Conservation (phyloP, 2,329 filamentous ascomycete genomes). For the Cylindrodendrum hubeiense region DNA sequence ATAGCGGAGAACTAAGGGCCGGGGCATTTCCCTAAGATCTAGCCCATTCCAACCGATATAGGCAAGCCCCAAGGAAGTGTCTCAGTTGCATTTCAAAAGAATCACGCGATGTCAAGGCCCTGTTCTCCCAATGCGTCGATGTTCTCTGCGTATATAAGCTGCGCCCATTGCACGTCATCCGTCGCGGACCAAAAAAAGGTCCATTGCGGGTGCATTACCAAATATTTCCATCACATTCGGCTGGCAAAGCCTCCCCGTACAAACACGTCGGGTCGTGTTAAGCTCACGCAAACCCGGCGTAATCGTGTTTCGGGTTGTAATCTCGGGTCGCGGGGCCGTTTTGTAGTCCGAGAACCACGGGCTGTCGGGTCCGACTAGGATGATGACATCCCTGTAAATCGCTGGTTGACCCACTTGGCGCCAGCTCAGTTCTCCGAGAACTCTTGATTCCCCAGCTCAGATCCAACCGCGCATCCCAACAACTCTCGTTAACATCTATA, state of each 20-base stretch:
- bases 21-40: too few species aligned
- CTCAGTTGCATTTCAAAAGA: background rate
- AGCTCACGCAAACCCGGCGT: background rate
- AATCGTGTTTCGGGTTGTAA: constrained; percentile 13
- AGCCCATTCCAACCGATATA: too few species aligned
- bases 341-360: constrained; percentile 13
- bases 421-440: constrained; percentile 13
- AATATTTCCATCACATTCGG: background rate
- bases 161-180: background rate
- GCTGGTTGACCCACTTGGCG: background rate
- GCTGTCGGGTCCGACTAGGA: background rate
- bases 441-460: constrained; percentile 8
- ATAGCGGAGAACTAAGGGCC: too few species aligned
- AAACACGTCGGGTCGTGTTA: background rate
- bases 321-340: constrained; percentile 22
- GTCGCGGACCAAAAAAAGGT: too few species aligned
- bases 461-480: constrained; percentile 1
- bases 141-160: background rate
- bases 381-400: background rate
- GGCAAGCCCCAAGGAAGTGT: background rate
- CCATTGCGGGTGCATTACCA: background rate
- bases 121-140: background rate
- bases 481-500: background rate
- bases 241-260: background rate
- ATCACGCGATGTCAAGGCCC: background rate